Percentiles rank a stretch among this genome's conserved stretches.
These are phyloP conservation scores for Linum tenue DNA, from an alignment of 345 rosid genomes.

Conservation along the genomic window DNA sequence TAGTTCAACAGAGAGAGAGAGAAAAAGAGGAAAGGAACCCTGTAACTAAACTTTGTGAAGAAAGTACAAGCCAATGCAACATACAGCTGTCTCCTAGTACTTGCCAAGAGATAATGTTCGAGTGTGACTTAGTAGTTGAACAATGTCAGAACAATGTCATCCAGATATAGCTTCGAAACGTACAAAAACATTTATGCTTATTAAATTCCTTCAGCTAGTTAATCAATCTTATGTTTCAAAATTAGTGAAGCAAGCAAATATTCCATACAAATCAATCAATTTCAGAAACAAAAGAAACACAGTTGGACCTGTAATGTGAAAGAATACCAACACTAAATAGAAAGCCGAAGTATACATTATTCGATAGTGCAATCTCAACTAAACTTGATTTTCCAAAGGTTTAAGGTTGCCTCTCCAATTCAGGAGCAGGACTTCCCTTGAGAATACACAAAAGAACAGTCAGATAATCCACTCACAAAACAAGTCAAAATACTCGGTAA, in stretches of 20 bases:
- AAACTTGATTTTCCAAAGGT: too few species aligned
- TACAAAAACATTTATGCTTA: too few species aligned
- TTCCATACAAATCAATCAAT: background rate
- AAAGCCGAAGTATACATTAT: background rate
- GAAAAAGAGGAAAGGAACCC: conserved; percentile 2
- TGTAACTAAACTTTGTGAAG: background rate
- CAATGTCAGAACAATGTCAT: background rate
- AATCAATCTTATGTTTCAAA: too few species aligned
- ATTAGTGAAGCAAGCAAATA: background rate
- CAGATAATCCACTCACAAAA: too few species aligned
- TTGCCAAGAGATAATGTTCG: too few species aligned
- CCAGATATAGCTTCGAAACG: background rate
- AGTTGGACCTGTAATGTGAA: background rate
- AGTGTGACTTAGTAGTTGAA: too few species aligned
- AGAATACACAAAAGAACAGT: too few species aligned
- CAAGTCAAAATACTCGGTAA: too few species aligned
- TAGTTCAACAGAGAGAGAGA: conserved; percentile 16
- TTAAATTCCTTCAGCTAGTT: too few species aligned
- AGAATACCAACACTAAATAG: background rate
- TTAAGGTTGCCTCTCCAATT: too few species aligned
- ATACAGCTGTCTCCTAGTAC: conserved; percentile 5
- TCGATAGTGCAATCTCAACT: background rate
- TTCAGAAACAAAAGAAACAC: too few species aligned
- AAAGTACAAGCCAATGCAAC: background rate
- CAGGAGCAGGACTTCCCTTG: background rate